These are phyloP conservation scores for Serendipita sp. DNA, from an alignment of 768 basidiomycete genomes.

Conservation along the genomic window DNA sequence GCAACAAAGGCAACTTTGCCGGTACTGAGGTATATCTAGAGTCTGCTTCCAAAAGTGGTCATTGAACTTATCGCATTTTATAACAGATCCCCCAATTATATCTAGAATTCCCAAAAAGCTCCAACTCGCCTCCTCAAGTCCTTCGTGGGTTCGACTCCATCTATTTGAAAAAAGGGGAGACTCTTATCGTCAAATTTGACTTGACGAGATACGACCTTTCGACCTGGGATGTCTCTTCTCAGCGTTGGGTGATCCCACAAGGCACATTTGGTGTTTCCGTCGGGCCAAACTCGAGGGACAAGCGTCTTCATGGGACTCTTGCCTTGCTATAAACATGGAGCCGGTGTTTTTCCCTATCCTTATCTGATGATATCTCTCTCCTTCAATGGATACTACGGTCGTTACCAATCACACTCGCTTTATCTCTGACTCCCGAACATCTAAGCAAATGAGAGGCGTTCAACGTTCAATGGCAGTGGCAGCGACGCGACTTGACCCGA, in stretches of 20 bases:
- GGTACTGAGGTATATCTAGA: conserved; percentile 1
- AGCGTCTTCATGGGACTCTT: conserved; percentile 29
- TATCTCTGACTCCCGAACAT: too few species aligned
- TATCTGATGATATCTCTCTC: too few species aligned
- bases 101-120: conserved; percentile 13
- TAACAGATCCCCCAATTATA: conserved; percentile 14
- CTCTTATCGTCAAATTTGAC: conserved; percentile 10
- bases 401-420: neutral
- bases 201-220: conserved; percentile 39
- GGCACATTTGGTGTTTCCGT: conserved; percentile 30
- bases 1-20: neutral
- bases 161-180: conserved; percentile 12
- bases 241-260: conserved; percentile 34
- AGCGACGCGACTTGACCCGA: too few species aligned
- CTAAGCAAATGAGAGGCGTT: too few species aligned
- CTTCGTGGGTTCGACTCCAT: conserved; percentile 16
- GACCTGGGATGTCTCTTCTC: conserved; percentile 31
- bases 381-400: neutral
- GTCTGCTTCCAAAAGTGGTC: neutral
- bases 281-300: conserved; percentile 37
- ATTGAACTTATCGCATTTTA: neutral
- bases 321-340: neutral
- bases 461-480: too few species aligned
- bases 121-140: conserved; percentile 13
- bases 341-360: too few species aligned